These are phyloP conservation scores for Porodaedalea pini DNA, from an alignment of 1,284 basidiomycete genomes.

Conservation along the genomic window DNA sequence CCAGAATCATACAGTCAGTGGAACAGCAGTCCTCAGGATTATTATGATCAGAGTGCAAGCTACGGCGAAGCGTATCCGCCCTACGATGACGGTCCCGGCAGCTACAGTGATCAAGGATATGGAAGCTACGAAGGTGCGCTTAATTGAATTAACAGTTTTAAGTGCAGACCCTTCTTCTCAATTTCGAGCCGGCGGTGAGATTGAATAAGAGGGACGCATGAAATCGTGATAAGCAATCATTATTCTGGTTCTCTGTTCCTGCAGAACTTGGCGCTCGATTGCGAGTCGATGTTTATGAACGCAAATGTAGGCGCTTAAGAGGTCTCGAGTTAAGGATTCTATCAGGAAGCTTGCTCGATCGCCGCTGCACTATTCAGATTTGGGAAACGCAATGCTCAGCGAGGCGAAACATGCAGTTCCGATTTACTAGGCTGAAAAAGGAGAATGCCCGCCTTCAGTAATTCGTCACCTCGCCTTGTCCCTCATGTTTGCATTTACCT, in stretches of 20 bases:
- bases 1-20: conserved; percentile 25
- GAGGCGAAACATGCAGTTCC: not conserved
- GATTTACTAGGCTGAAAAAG: not conserved
- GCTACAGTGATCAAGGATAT: conserved; percentile 50
- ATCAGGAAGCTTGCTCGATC: conserved; percentile 3
- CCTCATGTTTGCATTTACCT: not conserved
- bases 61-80: conserved; percentile 48
- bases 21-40: conserved; percentile 27
- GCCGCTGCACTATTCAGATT: not conserved
- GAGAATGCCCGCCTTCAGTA: not conserved
- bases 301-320: not conserved
- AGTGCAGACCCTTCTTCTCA: conserved; percentile 11
- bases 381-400: not conserved
- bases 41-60: conserved; percentile 56
- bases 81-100: conserved; percentile 39
- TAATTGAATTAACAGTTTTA: conserved; percentile 29
- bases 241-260: not conserved
- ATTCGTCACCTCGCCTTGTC: not conserved
- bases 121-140: conserved; percentile 79
- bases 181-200: conserved; percentile 4
- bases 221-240: not conserved
- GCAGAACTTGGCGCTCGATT: not conserved
- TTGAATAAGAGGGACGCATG: conserved; percentile 5
- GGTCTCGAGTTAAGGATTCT: conserved; percentile 6
- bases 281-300: not conserved